Conservation (phyloP, 768 basidiomycete genomes). For the Chlorophyllum brunneum region DNA sequence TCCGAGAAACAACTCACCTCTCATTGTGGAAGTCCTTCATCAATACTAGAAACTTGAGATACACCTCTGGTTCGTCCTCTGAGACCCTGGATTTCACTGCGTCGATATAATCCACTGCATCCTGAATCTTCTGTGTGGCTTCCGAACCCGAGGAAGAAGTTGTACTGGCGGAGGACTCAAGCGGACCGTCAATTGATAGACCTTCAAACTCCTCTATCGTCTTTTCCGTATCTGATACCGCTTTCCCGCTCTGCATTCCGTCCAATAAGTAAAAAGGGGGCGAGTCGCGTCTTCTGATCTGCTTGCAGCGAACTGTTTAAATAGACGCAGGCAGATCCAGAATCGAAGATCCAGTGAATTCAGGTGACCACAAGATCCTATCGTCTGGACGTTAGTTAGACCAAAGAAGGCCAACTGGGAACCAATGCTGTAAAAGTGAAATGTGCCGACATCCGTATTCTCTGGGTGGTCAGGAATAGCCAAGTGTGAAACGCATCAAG, state of each 20-base stretch:
- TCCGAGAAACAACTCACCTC: constrained; percentile 36
- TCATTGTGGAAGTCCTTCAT: constrained; percentile 85
- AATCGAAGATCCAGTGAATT: neutral
- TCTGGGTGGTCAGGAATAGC: neutral
- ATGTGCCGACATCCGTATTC: neutral
- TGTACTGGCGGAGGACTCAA: neutral
- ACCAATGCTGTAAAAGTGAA: neutral
- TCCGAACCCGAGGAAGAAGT: neutral
- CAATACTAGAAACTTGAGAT: constrained; percentile 66
- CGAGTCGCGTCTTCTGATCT: too few relatives aligned
- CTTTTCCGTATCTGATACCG: neutral
- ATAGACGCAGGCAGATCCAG: neutral
- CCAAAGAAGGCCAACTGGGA: neutral
- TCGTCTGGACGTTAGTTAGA: neutral
- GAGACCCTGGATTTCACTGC: constrained; percentile 62
- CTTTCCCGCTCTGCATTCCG: neutral
- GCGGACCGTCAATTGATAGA: neutral
- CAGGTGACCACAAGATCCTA: neutral
- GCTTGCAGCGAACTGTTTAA: too few relatives aligned
- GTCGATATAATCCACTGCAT: constrained; percentile 67
- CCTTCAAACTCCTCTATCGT: neutral
- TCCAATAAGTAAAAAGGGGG: neutral
- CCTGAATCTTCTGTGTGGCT: constrained; percentile 18
- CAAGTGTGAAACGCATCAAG: too few relatives aligned
- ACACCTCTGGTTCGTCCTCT: constrained; percentile 62